These are phyloP conservation scores for Colletotrichum echinochloae DNA, from an alignment of 2,329 filamentous ascomycete genomes.

Conservation along the genomic window DNA sequence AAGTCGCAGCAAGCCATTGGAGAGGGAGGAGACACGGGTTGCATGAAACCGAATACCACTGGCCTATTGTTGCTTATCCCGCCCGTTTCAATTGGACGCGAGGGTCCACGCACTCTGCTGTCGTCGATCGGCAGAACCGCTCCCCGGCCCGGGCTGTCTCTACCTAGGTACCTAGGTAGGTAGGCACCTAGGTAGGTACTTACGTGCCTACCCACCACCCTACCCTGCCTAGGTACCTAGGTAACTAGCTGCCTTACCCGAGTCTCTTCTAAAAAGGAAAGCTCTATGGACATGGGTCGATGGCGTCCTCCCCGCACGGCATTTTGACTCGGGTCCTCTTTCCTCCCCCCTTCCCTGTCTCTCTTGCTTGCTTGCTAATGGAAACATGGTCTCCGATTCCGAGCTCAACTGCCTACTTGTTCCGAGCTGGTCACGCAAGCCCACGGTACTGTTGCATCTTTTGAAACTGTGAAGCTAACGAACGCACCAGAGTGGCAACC, in stretches of 20 bases:
- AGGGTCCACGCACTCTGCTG: background rate
- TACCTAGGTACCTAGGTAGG: background rate
- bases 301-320: constrained; percentile 33
- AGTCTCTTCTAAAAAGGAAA: no score
- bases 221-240: background rate
- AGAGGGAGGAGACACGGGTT: background rate
- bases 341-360: background rate
- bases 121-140: background rate
- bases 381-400: background rate
- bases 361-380: background rate
- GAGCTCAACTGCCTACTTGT: background rate
- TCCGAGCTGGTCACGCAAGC: constrained; percentile 36
- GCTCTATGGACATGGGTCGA: background rate
- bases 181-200: no score
- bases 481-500: constrained; percentile 12
- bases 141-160: background rate
- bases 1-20: background rate
- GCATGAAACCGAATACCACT: constrained; percentile 1
- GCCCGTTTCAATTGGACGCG: constrained; percentile 27
- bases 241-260: no score
- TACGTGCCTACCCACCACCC: no score
- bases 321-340: constrained; percentile 10
- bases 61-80: constrained; percentile 26
- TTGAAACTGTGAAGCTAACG: constrained; percentile 29
- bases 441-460: constrained; percentile 38